phyloP scores from a whole-genome alignment of 169 alveolate species.

The Eimeria falciformis region DNA sequence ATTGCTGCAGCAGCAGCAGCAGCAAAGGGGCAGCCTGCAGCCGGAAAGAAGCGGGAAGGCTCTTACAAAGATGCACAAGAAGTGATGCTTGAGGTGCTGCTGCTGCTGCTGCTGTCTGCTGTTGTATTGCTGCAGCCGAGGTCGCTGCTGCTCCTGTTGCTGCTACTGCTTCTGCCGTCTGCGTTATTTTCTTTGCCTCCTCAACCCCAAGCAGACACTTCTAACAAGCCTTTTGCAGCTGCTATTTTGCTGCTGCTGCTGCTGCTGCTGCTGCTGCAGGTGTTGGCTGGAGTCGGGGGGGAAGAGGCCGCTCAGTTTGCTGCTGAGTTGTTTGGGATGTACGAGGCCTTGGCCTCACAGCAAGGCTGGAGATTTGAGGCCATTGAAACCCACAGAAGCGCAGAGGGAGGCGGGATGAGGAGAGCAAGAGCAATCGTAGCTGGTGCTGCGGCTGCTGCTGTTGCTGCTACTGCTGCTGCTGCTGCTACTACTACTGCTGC shows the following conservation, averaged over 20 bases:
- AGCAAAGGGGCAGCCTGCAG: neutral
- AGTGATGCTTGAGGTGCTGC: conserved; percentile 8
- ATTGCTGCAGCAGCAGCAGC: conserved; percentile 3
- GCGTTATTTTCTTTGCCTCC: neutral
- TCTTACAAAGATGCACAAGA: neutral
- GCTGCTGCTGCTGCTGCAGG: conserved; percentile 76
- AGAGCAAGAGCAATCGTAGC: conserved; percentile 81
- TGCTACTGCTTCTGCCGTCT: conserved; percentile 15
- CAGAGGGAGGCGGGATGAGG: conserved; percentile 86
- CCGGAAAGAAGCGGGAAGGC: neutral
- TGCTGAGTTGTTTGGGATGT: conserved; percentile 89
- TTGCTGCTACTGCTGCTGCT: conserved; percentile 19
- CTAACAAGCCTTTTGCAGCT: neutral
- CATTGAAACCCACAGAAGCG: conserved; percentile 69
- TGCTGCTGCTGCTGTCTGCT: neutral
- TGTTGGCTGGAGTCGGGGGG: conserved; percentile 94
- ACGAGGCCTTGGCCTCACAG: conserved; percentile 79
- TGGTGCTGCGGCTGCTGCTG: conserved; percentile 20
- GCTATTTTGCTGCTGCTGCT: neutral
- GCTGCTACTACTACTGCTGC: conserved; percentile 4
- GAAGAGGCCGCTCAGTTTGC: conserved; percentile 90
- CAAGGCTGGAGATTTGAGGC: conserved; percentile 81
- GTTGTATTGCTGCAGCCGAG: neutral
- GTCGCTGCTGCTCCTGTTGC: neutral
- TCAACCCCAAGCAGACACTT: neutral